These are phyloP conservation scores for Cucumis sativus DNA, from an alignment of 306 rosid genomes.

Conservation along the genomic window Cucumber_9930_V3 NC_026660.2:15452501-15453000, in stretches of 20 bases:
- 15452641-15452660: background rate
- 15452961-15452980: background rate
- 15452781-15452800: background rate
- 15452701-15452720: background rate
- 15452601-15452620: background rate
- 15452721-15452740: background rate
- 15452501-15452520: constrained; percentile 77
- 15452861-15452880: background rate
- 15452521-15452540: constrained; percentile 69
- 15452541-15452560: constrained; percentile 74
- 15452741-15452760: background rate
- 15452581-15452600: constrained; percentile 29
- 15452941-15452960: background rate
- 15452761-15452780: background rate
- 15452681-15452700: background rate
- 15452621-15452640: background rate
- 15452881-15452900: background rate
- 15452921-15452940: background rate
- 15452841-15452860: background rate
- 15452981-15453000: background rate
- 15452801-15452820: background rate
- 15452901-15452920: background rate
- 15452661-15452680: background rate
- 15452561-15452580: constrained; percentile 76
- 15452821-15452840: background rate